phyloP scores from a whole-genome alignment of 345 rosid species.

The thale cress (Arabidopsis thaliana) region TAIR10.1 NC_003076.8:24292001-24292500 shows the following conservation, averaged over 20 bases:
- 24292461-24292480: neutral
- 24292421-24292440: slow-evolving; percentile 20
- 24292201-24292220: slow-evolving; percentile 16
- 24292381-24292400: neutral
- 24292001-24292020: neutral
- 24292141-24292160: neutral
- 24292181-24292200: neutral
- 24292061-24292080: neutral
- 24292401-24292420: slow-evolving; percentile 8
- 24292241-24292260: slow-evolving; percentile 3
- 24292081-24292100: slow-evolving; percentile 12
- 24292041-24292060: no score
- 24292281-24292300: slow-evolving; percentile 10
- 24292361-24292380: slow-evolving; percentile 17
- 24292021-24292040: neutral
- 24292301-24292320: slow-evolving; percentile 3
- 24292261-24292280: neutral
- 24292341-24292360: slow-evolving; percentile 1
- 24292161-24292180: slow-evolving; percentile 13
- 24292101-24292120: slow-evolving; percentile 22
- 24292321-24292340: slow-evolving; percentile 4
- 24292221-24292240: slow-evolving; percentile 35
- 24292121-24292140: slow-evolving; percentile 22
- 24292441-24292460: slow-evolving; percentile 10
- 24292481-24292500: no score